Percentiles rank a stretch among this genome's conserved stretches.
These are phyloP conservation scores for Suillus weaverae DNA, from an alignment of 768 basidiomycete genomes.

Conservation along the genomic window DNA sequence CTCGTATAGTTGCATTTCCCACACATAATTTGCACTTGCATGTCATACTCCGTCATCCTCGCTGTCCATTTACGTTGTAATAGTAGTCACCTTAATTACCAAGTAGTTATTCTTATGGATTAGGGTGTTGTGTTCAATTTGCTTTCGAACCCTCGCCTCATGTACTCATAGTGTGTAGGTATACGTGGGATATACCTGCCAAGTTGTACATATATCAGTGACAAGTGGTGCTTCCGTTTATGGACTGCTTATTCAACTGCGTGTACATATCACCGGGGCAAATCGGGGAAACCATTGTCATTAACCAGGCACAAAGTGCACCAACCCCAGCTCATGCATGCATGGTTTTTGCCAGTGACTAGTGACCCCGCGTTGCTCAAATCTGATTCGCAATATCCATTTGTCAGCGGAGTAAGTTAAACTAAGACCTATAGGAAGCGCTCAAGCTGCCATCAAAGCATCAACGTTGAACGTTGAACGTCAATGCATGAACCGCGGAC, in stretches of 20 bases:
- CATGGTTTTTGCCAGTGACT: too few species aligned
- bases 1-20: constrained; percentile 7
- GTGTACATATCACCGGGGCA: too few species aligned
- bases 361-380: too few species aligned
- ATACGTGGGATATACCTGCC: not conserved
- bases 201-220: not conserved
- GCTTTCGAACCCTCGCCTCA: not conserved
- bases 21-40: constrained; percentile 9
- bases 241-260: too few species aligned
- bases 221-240: not conserved
- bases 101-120: constrained; percentile 12
- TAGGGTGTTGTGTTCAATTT: constrained; percentile 9
- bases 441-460: too few species aligned
- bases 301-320: not conserved
- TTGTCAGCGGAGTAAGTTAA: too few species aligned
- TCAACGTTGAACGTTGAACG: too few species aligned
- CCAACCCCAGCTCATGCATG: too few species aligned
- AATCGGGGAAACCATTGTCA: not conserved
- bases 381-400: too few species aligned
- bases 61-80: constrained; percentile 36
- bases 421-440: too few species aligned
- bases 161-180: not conserved
- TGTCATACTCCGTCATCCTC: constrained; percentile 10
- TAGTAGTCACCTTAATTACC: constrained; percentile 29
- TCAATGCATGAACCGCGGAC: too few species aligned